Evolutionary conservation across 2,329 filamentous ascomycete genomes (phyloP), one percentile per base, ranked within the genome.

Genomic region (Calonectria pteridis): DNA sequence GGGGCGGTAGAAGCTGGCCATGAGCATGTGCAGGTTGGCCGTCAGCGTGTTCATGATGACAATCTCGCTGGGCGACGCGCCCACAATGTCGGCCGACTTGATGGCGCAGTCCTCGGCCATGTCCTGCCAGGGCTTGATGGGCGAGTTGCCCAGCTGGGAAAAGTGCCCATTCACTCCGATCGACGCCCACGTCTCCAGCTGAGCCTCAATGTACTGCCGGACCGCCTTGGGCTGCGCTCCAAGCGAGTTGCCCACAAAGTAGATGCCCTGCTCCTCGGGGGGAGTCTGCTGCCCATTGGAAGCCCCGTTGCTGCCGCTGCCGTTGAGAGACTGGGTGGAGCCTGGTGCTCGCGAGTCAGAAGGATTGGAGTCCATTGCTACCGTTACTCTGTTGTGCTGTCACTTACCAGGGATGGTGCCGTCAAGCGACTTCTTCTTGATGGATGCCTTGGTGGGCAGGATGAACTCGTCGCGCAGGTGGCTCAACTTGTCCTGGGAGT

Each of bases 1-100:
- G 0, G 95, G 95, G 67, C 86, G 88, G 85, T 96, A 98, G 85
- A 98, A 97, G 84, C 93, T 94, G 10, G 94, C 93, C 92, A 98
- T 92, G 80, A 97, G 87, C 20, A 97, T 84, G 83, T 98, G 95
- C 73, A 98, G 83, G 83, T 97, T 97, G 28, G 89, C 91, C 2
- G 94, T 98, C 80, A 98, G 85, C 0, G 94, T 96, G 82, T 95
- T 94, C 95, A 98, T 98, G 64, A 96, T 91, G 67, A 95, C 94
- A 20, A 98, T 92, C 84, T 98, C 95, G 67, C 88, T 88, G 1
- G 92, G 85, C 3, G 89, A 86, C 0, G 94, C 94, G 23, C 95
- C 95, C 14, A 98, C 93, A 23, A 98, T 87, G 35, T 91, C 91
- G 2, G 93, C 91, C 81, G 93, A 94, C 79, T 93, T 89, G 65